Percentiles rank a stretch among this genome's conserved stretches.
Conservation (phyloP, 352 stramenopile species). For the Phytophthora constricta region DNA sequence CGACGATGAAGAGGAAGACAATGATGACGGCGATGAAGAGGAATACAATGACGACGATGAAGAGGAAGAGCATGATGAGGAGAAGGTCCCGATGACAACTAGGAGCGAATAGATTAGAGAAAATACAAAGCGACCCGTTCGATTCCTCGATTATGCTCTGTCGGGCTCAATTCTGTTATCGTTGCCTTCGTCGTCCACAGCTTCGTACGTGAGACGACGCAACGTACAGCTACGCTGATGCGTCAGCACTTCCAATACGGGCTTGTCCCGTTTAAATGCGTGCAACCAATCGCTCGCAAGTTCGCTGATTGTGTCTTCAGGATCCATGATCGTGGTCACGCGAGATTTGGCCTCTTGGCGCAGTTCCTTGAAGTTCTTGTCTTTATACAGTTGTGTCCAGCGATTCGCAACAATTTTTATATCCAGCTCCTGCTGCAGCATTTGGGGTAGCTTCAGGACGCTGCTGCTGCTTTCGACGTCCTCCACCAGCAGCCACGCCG, state of each 20-base stretch:
- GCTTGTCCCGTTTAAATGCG: slow-evolving; percentile 50
- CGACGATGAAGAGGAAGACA: slow-evolving; percentile 15
- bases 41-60: slow-evolving; percentile 16
- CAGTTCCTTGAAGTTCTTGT: slow-evolving; percentile 51
- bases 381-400: slow-evolving; percentile 60
- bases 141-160: slow-evolving; percentile 6
- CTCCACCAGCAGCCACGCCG: slow-evolving; percentile 19
- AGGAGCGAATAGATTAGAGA: slow-evolving; percentile 29
- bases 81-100: too few relatives aligned
- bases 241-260: slow-evolving; percentile 57
- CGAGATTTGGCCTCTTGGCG: slow-evolving; percentile 38
- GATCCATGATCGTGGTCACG: neutral
- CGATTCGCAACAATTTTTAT: slow-evolving; percentile 55
- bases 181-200: slow-evolving; percentile 13
- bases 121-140: slow-evolving; percentile 29
- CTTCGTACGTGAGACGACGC: slow-evolving; percentile 46
- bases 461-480: slow-evolving; percentile 1
- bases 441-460: neutral
- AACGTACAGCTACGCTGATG: slow-evolving; percentile 45
- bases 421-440: slow-evolving; percentile 36
- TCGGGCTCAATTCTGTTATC: slow-evolving; percentile 1
- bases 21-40: slow-evolving; percentile 10
- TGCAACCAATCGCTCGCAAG: slow-evolving; percentile 48
- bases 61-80: slow-evolving; percentile 20
- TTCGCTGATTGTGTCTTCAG: slow-evolving; percentile 8